Conservation (phyloP, 306 rosid genomes). For the Psophocarpus tetragonolobus region DNA sequence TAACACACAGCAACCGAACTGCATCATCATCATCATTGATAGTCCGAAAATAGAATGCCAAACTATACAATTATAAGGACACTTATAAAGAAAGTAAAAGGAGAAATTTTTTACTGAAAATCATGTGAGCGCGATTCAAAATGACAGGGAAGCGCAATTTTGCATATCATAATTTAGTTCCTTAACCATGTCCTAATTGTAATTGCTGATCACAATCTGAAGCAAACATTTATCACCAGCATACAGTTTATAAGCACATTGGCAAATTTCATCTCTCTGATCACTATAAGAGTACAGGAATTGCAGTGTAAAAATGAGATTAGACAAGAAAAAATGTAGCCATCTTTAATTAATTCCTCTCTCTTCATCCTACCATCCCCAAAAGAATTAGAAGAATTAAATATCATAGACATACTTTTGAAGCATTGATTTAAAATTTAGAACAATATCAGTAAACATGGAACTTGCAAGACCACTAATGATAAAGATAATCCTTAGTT, state of each 20-base stretch:
- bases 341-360: background rate
- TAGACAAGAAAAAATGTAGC: constrained; percentile 10
- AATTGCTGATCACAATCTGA: background rate
- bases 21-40: constrained; percentile 3
- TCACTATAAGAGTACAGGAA: constrained; percentile 2
- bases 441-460: background rate
- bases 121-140: no score
- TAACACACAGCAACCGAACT: background rate
- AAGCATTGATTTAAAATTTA: constrained; percentile 16
- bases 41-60: background rate
- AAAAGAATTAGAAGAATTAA: background rate
- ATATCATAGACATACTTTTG: background rate
- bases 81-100: no score
- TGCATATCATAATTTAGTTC: no score
- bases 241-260: background rate
- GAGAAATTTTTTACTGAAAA: no score
- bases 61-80: background rate
- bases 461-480: background rate
- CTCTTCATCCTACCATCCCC: background rate
- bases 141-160: no score
- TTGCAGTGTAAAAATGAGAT: background rate
- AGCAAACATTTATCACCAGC: background rate
- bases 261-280: background rate
- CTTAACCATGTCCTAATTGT: no score
- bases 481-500: background rate